phyloP scores from a whole-genome alignment of 1,284 basidiomycete species.

The Ganoderma multipileum region DNA sequence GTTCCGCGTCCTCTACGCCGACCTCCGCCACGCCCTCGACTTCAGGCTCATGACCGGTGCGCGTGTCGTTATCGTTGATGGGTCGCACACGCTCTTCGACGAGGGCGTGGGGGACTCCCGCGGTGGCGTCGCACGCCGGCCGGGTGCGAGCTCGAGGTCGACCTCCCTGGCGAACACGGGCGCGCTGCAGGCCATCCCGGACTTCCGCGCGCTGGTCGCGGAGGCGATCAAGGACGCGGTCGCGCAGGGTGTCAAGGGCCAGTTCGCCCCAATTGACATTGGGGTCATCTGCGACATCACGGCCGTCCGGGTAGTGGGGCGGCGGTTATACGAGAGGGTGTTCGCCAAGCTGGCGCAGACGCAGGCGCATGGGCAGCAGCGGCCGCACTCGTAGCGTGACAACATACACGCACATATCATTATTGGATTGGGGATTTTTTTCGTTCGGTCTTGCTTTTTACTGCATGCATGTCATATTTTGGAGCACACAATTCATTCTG shows the following conservation, averaged over 20 bases:
- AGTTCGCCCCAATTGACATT: conserved; percentile 62
- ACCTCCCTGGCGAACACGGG: conserved; percentile 35
- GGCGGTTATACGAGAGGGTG: conserved; percentile 49
- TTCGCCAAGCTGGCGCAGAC: conserved; percentile 27
- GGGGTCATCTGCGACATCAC: conserved; percentile 66
- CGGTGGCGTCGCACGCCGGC: conserved; percentile 1
- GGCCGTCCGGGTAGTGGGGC: conserved; percentile 55
- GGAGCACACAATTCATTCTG: neutral
- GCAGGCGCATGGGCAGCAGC: neutral
- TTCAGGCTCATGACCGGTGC: conserved; percentile 74
- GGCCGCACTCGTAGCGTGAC: neutral
- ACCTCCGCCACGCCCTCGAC: conserved; percentile 78
- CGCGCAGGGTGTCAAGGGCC: conserved; percentile 44
- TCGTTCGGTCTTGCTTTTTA: neutral
- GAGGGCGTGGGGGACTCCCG: conserved; percentile 33
- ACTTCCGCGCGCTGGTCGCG: conserved; percentile 57
- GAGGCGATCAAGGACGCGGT: conserved; percentile 48
- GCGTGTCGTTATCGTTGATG: conserved; percentile 73
- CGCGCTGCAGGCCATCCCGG: conserved; percentile 66
- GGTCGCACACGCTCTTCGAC: conserved; percentile 62
- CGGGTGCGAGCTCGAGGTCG: neutral
- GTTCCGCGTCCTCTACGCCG: conserved; percentile 77
- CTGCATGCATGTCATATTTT: neutral
- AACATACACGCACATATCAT: neutral
- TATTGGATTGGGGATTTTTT: neutral